Percentiles rank a stretch among this genome's conserved stretches.
Conservation (phyloP, 768 basidiomycete genomes). For the Phaeolepiota aurea region DNA sequence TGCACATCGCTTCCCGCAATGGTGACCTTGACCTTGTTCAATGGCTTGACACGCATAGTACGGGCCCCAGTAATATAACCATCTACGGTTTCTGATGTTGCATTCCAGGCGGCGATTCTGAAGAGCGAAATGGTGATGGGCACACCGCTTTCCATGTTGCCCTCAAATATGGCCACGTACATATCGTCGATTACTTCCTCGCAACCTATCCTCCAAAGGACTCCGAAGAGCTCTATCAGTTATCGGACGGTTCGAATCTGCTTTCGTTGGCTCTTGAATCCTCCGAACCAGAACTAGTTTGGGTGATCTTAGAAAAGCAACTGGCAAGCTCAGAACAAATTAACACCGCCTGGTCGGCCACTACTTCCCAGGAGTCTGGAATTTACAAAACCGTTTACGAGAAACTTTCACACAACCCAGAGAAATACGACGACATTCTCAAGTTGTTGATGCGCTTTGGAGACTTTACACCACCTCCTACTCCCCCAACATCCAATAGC, state of each 20-base stretch:
- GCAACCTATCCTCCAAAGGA: constrained; percentile 53
- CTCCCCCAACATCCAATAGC: constrained; percentile 10
- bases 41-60: constrained; percentile 71
- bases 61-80: constrained; percentile 19
- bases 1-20: constrained; percentile 54
- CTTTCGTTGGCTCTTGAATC: constrained; percentile 54
- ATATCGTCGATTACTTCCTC: constrained; percentile 54
- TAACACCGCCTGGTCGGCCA: constrained; percentile 39
- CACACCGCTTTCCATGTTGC: constrained; percentile 64
- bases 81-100: constrained; percentile 7
- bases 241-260: constrained; percentile 31
- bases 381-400: constrained; percentile 15
- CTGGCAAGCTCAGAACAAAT: constrained; percentile 43
- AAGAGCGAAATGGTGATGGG: constrained; percentile 53
- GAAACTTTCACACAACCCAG: constrained; percentile 8
- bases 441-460: constrained; percentile 45
- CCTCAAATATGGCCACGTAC: constrained; percentile 40
- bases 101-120: constrained; percentile 57
- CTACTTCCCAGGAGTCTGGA: constrained; percentile 25
- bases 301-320: constrained; percentile 52
- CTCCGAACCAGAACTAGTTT: constrained; percentile 53
- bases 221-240: constrained; percentile 36
- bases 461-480: constrained; percentile 38
- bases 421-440: constrained; percentile 40
- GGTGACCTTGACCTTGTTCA: constrained; percentile 51